Conservation (phyloP, 2,329 filamentous ascomycete genomes). For the Cytospora piceicola region DNA sequence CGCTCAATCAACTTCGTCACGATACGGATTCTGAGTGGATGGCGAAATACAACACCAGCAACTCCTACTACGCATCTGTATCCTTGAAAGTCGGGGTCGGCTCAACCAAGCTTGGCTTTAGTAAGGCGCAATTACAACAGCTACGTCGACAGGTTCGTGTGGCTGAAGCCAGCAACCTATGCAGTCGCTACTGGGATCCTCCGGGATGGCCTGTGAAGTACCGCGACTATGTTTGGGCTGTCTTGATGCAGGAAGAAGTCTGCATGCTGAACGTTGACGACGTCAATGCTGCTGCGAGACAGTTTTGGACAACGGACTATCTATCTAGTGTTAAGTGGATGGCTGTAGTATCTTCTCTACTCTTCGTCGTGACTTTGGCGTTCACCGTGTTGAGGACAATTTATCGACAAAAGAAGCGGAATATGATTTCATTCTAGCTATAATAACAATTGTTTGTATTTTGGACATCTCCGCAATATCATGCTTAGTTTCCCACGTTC, state of each 20-base stretch:
- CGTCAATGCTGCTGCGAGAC: conserved; percentile 49
- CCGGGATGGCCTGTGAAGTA: conserved; percentile 60
- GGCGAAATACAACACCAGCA: conserved; percentile 50
- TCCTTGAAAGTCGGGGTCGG: conserved; percentile 50
- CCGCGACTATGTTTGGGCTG: conserved; percentile 60
- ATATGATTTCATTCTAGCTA: not conserved
- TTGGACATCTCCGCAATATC: not conserved
- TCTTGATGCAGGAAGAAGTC: conserved; percentile 58
- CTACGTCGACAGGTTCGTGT: conserved; percentile 9
- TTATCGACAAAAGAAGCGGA: not conserved
- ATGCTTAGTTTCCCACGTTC: not conserved
- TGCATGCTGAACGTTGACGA: conserved; percentile 67
- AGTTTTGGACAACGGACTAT: conserved; percentile 41
- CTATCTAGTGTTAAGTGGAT: not conserved
- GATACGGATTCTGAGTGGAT: not conserved
- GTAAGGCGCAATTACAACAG: not conserved
- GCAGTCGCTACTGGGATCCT: conserved; percentile 60
- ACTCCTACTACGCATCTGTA: conserved; percentile 69
- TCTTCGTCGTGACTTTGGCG: not conserved
- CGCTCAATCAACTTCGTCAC: conserved; percentile 43
- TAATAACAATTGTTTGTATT: not conserved
- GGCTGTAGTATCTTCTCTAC: not conserved
- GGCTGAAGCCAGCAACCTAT: not conserved
- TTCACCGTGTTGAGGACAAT: not conserved
- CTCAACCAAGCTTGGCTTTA: conserved; percentile 1